These are phyloP conservation scores for Phytophthora brassicae DNA, from an alignment of 352 stramenopile species.

Conservation along the genomic window DNA sequence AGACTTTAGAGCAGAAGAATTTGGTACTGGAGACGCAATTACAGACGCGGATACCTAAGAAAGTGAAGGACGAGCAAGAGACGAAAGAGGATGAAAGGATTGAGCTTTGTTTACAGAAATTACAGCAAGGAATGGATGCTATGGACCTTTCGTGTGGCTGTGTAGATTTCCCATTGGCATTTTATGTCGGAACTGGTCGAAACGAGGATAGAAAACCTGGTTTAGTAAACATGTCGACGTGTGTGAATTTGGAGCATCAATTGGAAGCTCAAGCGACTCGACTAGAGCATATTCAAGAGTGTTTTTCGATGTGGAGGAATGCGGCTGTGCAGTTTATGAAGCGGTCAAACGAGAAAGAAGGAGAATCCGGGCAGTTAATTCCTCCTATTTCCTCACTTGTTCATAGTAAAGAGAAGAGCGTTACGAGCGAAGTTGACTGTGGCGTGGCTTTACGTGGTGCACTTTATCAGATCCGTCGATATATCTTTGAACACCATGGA, in stretches of 20 bases:
- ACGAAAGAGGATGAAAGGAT: constrained; percentile 7
- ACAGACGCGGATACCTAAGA: constrained; percentile 9
- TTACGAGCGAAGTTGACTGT: constrained; percentile 3
- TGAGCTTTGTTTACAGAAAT: constrained; percentile 17
- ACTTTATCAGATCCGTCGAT: constrained; percentile 18
- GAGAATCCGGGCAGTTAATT: not conserved
- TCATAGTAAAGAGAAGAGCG: not conserved
- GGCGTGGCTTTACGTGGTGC: constrained; percentile 14
- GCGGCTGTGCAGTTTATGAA: constrained; percentile 29
- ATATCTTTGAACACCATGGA: not conserved
- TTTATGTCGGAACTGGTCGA: constrained; percentile 17
- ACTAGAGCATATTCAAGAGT: constrained; percentile 29
- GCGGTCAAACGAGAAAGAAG: not conserved
- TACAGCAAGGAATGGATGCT: constrained; percentile 21
- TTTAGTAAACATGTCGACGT: constrained; percentile 6
- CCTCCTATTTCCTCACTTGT: not conserved
- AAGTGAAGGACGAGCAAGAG: not conserved
- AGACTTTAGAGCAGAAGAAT: constrained; percentile 27
- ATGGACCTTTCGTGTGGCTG: constrained; percentile 29
- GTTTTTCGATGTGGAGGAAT: constrained; percentile 25
- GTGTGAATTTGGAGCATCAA: constrained; percentile 31
- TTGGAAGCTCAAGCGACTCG: constrained; percentile 27
- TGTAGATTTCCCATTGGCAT: constrained; percentile 17
- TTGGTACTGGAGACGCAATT: constrained; percentile 23
- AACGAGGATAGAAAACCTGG: not conserved